Base-by-base conservation (phyloP, 306 rosid genomes). In the Amphicarpaea edgeworthii region DNA sequence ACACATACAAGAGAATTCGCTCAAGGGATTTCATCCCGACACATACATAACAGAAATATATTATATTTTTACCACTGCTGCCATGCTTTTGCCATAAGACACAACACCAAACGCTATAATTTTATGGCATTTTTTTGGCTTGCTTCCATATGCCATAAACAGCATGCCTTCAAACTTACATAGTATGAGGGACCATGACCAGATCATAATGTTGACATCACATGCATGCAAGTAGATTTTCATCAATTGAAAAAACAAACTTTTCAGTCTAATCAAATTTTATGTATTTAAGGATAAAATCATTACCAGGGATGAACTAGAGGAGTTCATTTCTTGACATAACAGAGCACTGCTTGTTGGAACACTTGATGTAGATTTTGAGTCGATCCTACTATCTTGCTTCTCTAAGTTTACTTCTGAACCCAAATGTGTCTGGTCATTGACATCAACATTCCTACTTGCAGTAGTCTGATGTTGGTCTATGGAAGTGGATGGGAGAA, bases 281-380 rank as follows among this genome's bases (percentile, higher is more conserved):
- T 46, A 37, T 47, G 50, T 74, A 70, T 58, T 57, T 34, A 69
- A 64, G 81, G 57, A 80, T 63, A 78, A 59, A 19, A 72, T 69
- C 77, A 63, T 86, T 89, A 93, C 98, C 90, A 74, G 76, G 66
- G 88, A 67, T 12, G 81, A 77, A 79, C 76, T 76, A 42, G 75
- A 4, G 76, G 78, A 73, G 57, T 72, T 73, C 75, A 59, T 80
- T 78, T 81, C 85, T 71, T 77, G 84, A 79, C 74, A 51, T 47
- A 77, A 72, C 62, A 63, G 54, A 60, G 80, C 69, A 73, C 60
- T 62, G 77, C 78, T 81, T n/a, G 76, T 55, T 77, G 83, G 78
- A 73, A 42, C 49, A 77, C 51, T 53, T 78, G 78, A 79, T 21
- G 83, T 46, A 62, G 83, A 75, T 74, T 85, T 80, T 53, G 50